Evolutionary conservation across 2,329 filamentous ascomycete species (phyloP).

Genomic region (Colletotrichum liriopes): DNA sequence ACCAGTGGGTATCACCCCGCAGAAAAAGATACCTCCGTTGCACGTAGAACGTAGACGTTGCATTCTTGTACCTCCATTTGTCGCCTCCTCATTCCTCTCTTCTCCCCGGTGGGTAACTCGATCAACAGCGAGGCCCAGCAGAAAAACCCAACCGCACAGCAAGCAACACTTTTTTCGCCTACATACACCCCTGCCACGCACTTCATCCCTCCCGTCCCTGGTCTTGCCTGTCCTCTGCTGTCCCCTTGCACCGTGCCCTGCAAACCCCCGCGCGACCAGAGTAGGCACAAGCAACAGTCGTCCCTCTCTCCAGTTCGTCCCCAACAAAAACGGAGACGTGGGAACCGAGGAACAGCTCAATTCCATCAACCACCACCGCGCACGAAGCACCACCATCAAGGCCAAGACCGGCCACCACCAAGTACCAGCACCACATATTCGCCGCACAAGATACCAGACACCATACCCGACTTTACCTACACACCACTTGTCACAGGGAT

Average conservation of each 20-base stretch:
- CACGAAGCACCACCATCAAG: neutral
- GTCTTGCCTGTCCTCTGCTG: neutral
- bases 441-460: neutral
- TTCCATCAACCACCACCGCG: constrained; percentile 4
- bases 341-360: constrained; percentile 17
- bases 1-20: neutral
- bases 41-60: neutral
- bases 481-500: constrained; percentile 22
- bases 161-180: neutral
- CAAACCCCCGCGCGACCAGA: constrained; percentile 28
- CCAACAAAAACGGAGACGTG: constrained; percentile 42
- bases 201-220: constrained; percentile 24
- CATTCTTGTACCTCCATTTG: constrained; percentile 10
- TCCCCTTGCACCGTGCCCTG: constrained; percentile 40
- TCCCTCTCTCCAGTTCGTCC: constrained; percentile 38
- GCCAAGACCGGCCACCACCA: neutral
- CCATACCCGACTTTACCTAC: constrained; percentile 11
- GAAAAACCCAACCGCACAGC: constrained; percentile 26
- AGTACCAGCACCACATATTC: constrained; percentile 6
- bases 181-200: constrained; percentile 28
- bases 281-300: constrained; percentile 22
- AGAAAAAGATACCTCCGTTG: neutral
- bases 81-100: constrained; percentile 21
- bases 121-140: constrained; percentile 24
- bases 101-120: constrained; percentile 32